Evolutionary conservation across 441 rosid species (phyloP).

Genomic region (Syzygium malaccense): DNA sequence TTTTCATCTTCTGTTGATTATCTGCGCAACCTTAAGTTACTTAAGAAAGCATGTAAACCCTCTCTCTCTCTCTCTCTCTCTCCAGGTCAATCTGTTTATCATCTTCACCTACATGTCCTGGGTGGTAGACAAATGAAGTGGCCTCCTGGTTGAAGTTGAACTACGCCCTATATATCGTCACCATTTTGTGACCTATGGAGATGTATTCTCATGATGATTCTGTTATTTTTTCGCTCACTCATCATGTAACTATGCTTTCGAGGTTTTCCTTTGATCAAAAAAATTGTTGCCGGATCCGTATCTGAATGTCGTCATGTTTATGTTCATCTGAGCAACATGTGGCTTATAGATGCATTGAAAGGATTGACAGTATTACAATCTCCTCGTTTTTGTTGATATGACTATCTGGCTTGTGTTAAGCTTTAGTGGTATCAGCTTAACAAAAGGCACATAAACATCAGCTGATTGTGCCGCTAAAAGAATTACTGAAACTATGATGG

Average conservation of each 20-base stretch:
- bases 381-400: background rate
- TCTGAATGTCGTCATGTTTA: background rate
- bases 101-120: constrained; percentile 83
- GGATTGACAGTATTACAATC: background rate
- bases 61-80: background rate
- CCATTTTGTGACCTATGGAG: background rate
- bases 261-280: background rate
- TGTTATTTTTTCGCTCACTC: background rate
- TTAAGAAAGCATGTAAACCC: background rate
- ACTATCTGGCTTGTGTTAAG: background rate
- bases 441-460: background rate
- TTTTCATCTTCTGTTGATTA: background rate
- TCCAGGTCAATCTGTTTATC: constrained; percentile 89
- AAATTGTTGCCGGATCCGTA: background rate
- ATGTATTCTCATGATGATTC: background rate
- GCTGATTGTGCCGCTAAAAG: background rate
- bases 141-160: constrained; percentile 69
- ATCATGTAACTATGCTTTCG: background rate
- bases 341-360: background rate
- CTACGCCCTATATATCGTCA: background rate
- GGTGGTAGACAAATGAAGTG: constrained; percentile 88
- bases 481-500: background rate
- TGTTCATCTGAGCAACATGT: background rate
- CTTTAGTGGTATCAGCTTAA: background rate
- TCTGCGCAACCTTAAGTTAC: background rate